Evolutionary conservation across 805 yeast species (phyloP).

Genomic region (Hanseniaspora pseudoguilliermondii): DNA sequence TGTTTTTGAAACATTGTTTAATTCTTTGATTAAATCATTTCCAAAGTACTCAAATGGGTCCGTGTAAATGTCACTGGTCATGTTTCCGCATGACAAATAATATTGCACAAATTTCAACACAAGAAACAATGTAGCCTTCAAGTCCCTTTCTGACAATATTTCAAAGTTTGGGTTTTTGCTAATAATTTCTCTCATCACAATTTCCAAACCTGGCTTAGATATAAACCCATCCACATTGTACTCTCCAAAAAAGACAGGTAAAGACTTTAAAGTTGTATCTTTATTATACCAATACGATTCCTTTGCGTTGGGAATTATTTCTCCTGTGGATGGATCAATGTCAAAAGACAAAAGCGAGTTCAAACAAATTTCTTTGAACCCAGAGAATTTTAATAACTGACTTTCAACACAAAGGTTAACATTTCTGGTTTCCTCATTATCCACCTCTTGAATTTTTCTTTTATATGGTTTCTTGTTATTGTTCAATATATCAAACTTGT

Average conservation of each 20-base stretch:
- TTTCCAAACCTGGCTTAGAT: constrained; percentile 4
- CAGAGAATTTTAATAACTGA: background rate
- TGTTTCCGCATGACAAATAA: constrained; percentile 6
- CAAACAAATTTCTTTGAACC: background rate
- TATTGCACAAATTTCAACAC: constrained; percentile 10
- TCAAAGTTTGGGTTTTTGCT: background rate
- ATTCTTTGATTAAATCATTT: background rate
- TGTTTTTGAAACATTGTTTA: background rate
- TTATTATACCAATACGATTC: background rate
- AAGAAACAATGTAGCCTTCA: constrained; percentile 7
- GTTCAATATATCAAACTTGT: constrained; percentile 5
- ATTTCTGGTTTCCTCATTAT: background rate
- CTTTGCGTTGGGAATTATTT: background rate
- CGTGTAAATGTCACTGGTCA: constrained; percentile 1
- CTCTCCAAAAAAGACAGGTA: background rate
- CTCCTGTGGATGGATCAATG: background rate
- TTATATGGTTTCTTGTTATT: background rate
- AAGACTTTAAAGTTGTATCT: background rate
- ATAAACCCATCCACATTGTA: constrained; percentile 2
- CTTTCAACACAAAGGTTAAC: background rate
- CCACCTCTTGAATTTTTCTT: background rate
- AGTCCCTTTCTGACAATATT: constrained; percentile 6
- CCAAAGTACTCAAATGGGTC: constrained; percentile 11
- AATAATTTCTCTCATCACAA: constrained; percentile 1
- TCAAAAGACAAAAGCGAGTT: background rate